Percentiles rank a stretch among this genome's conserved stretches.
These are phyloP conservation scores for Zoysia japonica DNA, from an alignment of 176 grass and related monocot species.

Conservation along the genomic window DNA sequence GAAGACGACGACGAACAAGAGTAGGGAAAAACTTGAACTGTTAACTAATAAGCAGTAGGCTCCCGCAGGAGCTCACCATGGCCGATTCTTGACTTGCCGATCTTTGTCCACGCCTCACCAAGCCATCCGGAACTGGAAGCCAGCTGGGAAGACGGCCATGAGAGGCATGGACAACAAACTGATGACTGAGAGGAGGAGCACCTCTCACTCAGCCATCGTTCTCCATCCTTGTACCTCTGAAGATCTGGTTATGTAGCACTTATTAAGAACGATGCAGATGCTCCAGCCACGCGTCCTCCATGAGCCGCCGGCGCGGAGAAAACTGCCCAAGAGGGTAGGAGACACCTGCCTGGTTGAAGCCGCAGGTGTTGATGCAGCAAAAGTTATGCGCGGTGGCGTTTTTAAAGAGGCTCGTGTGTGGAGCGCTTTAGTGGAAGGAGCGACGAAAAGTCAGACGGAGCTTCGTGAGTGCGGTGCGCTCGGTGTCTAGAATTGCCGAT, in stretches of 20 bases:
- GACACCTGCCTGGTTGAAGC: constrained; percentile 11
- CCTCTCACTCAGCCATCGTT: constrained; percentile 17
- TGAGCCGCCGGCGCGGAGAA: constrained; percentile 27
- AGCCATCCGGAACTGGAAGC: constrained; percentile 27
- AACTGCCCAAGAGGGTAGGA: not conserved
- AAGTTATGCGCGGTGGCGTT: constrained; percentile 29
- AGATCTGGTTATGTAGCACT: not conserved
- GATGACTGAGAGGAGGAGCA: constrained; percentile 32
- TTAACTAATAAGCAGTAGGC: constrained; percentile 34
- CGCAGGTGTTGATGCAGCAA: constrained; percentile 26
- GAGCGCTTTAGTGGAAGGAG: constrained; percentile 32
- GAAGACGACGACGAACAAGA: not conserved
- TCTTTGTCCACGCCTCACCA: constrained; percentile 34
- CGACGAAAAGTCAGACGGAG: constrained; percentile 19
- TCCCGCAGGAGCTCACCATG: constrained; percentile 42
- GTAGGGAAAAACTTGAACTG: not conserved
- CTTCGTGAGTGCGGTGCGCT: constrained; percentile 15
- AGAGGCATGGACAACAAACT: constrained; percentile 43
- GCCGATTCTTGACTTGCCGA: constrained; percentile 50
- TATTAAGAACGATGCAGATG: constrained; percentile 41
- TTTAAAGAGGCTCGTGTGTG: constrained; percentile 22
- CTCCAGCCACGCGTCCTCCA: constrained; percentile 39
- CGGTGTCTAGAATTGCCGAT: not conserved
- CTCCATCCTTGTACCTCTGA: constrained; percentile 28
- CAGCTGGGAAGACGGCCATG: constrained; percentile 22